Conservation (phyloP, 2,329 filamentous ascomycete species). For the Penicillium sp. region DNA sequence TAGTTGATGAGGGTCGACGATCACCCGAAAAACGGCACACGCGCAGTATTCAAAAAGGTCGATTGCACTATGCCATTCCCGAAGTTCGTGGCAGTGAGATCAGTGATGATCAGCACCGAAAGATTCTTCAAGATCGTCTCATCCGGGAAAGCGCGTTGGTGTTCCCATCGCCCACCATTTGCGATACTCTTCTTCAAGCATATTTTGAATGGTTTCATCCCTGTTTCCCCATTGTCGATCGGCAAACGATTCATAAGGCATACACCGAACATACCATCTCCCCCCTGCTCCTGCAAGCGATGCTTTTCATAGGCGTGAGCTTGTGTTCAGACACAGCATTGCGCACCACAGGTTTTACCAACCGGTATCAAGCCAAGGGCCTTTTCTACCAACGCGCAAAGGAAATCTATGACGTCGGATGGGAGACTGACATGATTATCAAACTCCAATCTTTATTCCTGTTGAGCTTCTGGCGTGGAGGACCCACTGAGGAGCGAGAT, state of each 20-base stretch:
- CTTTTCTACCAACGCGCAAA: slow-evolving; percentile 53
- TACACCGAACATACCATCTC: slow-evolving; percentile 48
- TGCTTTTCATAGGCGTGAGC: slow-evolving; percentile 57
- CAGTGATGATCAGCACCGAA: slow-evolving; percentile 26
- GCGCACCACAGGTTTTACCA: slow-evolving; percentile 47
- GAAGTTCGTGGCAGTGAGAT: slow-evolving; percentile 18
- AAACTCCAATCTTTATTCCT: slow-evolving; percentile 56
- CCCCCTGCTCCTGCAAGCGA: slow-evolving; percentile 52
- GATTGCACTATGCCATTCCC: slow-evolving; percentile 40
- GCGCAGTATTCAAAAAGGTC: slow-evolving; percentile 34
- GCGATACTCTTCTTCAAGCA: slow-evolving; percentile 48
- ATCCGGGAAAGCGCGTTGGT: slow-evolving; percentile 46
- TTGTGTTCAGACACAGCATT: slow-evolving; percentile 53
- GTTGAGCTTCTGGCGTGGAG: slow-evolving; percentile 58
- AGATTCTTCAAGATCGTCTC: slow-evolving; percentile 38
- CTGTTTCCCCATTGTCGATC: slow-evolving; percentile 56
- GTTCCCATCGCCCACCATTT: slow-evolving; percentile 46
- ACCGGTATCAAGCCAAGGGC: slow-evolving; percentile 53
- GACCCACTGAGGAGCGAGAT: slow-evolving; percentile 51
- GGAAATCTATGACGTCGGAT: slow-evolving; percentile 55
- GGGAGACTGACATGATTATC: slow-evolving; percentile 52
- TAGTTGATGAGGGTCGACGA: slow-evolving; percentile 43
- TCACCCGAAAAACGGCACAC: slow-evolving; percentile 31
- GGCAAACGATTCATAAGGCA: slow-evolving; percentile 42
- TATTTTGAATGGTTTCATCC: slow-evolving; percentile 61